Percentiles rank a stretch among this genome's conserved stretches.
Evolutionary conservation across 2,329 filamentous ascomycete species (phyloP).

Genomic region (Drechslerella coelobrocha): DNA sequence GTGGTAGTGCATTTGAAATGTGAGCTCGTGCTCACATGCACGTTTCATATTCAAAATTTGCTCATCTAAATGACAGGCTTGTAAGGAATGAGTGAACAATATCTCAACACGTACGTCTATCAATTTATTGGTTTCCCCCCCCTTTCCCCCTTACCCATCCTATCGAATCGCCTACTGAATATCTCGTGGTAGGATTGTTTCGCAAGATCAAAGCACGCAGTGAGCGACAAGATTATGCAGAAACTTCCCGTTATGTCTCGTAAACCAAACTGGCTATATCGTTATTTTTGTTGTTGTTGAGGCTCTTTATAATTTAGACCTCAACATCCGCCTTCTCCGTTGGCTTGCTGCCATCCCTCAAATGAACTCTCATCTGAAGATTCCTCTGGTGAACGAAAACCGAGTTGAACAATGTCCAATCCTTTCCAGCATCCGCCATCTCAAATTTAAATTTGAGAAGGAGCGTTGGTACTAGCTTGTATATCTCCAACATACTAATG

Average conservation of each 20-base stretch:
- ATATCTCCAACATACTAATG: conserved; percentile 53
- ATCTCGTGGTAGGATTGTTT: too few relatives aligned
- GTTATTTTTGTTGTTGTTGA: background rate
- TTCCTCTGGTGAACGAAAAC: conserved; percentile 41
- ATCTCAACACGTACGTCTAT: too few relatives aligned
- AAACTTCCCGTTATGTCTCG: background rate
- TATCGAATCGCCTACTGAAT: too few relatives aligned
- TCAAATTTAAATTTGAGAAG: conserved; percentile 32
- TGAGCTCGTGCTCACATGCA: too few relatives aligned
- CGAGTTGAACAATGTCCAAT: conserved; percentile 41
- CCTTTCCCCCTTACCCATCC: too few relatives aligned
- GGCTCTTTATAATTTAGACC: background rate
- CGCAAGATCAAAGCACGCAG: too few relatives aligned
- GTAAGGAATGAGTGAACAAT: too few relatives aligned
- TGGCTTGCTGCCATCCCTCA: background rate
- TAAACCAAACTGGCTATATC: background rate
- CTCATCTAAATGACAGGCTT: too few relatives aligned
- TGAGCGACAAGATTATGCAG: too few relatives aligned
- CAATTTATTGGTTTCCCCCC: too few relatives aligned
- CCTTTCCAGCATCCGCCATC: conserved; percentile 20
- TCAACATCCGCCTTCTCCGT: background rate
- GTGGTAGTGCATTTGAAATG: too few relatives aligned
- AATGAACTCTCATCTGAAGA: conserved; percentile 16
- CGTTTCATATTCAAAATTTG: too few relatives aligned
- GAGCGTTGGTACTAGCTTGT: conserved; percentile 51